Evolutionary conservation across 2,329 filamentous ascomycete species (phyloP), one percentile per base, ranked within the genome.

Genomic region (Lojkania enalia): DNA sequence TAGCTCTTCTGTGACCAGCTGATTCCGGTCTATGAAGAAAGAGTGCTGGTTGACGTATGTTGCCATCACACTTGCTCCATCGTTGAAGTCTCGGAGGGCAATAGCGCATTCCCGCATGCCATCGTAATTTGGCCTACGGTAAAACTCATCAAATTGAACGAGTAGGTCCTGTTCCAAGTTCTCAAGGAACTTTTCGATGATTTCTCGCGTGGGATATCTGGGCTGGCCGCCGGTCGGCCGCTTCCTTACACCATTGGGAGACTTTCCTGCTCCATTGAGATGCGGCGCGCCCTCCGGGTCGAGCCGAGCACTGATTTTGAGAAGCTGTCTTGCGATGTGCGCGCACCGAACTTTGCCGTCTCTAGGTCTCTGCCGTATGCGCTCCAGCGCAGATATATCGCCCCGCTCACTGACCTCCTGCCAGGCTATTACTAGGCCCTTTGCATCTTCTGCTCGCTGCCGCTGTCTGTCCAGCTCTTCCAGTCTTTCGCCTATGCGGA

Each of bases 1-100:
- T 13, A 95, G 83, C 66, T 96, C 91, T 60, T 96, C 91, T 0
- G 86, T 87, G 38, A 96, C 86, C 45, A 99, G 77, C 68, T 97
- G 92, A 56, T 90, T 94, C 19, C 91, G 81, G 66, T 97, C 94
- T 63, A 99, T 96, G 73, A 99, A 99, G 78, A 99, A 99, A 63
- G 96, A 90, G 72, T 99, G 95, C 69, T 99, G 94, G 66, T 99
- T 99, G 64, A 99, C 92, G 69, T 97, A 99, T 9, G 92, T 79
- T 12, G 89, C 92, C 70, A 96, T 95, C 48, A 97, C 94, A 66
- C 91, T 97, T 45, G 90, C 85, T 39, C 94, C 94, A 40, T 94
- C 90, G 68, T 92, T 96, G 77, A 99, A 99, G 71, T 97, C 94
- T 66, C 94, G 82, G 51, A 99, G 77, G 31, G 96, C 94, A 61